Percentiles rank a stretch among this genome's conserved stretches.
These are phyloP conservation scores for Cytospora schulzeri DNA, from an alignment of 2,329 filamentous ascomycete genomes.

Conservation along the genomic window DNA sequence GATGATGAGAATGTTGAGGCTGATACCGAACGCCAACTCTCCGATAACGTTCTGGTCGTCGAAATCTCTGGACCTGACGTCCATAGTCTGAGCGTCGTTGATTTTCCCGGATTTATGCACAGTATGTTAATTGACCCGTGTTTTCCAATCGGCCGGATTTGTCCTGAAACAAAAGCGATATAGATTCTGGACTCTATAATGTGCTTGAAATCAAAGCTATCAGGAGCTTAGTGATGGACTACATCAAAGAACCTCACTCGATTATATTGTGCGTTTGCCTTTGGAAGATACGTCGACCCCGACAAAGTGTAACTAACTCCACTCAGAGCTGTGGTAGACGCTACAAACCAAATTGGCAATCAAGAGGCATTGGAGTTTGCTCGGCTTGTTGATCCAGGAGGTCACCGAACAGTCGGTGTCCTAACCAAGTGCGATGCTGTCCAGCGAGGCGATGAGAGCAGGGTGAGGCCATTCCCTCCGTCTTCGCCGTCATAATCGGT, in stretches of 20 bases:
- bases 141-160: neutral
- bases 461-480: neutral
- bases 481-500: too few species aligned
- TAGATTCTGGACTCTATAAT: neutral
- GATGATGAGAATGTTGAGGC: neutral
- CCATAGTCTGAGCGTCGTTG: constrained; percentile 20
- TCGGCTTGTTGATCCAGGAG: constrained; percentile 13
- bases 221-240: constrained; percentile 12
- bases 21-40: constrained; percentile 9
- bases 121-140: neutral
- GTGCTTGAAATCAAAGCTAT: constrained; percentile 8
- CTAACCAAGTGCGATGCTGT: constrained; percentile 22
- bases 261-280: constrained; percentile 17
- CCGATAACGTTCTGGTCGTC: constrained; percentile 24
- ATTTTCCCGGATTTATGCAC: constrained; percentile 21
- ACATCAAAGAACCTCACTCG: constrained; percentile 12
- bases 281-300: neutral
- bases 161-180: neutral
- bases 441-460: constrained; percentile 21
- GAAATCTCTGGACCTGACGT: constrained; percentile 26
- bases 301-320: neutral
- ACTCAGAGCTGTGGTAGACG: constrained; percentile 4
- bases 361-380: constrained; percentile 19
- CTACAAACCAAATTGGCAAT: constrained; percentile 13
- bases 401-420: constrained; percentile 29